Evolutionary conservation across 169 alveolate genomes (phyloP), one percentile per base, ranked within the genome.

Genomic region (Theileria parva): DNA sequence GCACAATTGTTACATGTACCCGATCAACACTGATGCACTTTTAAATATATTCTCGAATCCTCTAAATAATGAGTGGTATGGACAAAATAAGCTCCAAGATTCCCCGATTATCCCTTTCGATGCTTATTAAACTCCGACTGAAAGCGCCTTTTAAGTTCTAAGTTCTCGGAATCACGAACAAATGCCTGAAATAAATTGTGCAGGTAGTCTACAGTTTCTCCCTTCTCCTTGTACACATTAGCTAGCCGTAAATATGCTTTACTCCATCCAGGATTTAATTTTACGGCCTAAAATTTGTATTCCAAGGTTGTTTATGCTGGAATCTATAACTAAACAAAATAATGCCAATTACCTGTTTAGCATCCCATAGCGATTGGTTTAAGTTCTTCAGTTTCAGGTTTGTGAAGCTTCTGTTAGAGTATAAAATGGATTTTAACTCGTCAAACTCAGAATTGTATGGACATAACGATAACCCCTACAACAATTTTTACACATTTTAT

Each of bases 221-320:
- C 77, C 48, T 15, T 17, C 30, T 51, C 86, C 53, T 70, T 76
- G 66, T 84, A 67, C 60, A 72, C 86, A 32, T 37, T 55, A 27
- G 90, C 90, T 53, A 77, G 67, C 3, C 90, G 21, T 63, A 77
- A 39, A 74, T 84, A 77, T 27, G 86, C 90, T 74, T 84, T 84
- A 19, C 80, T 75, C 90, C 90, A 84, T 27, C 30, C 23, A 11
- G 86, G 84, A 63, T 84, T 76, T 11, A 57, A 48, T 12, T 44
- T 75, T 12, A 84, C 73, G 23, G 79, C 64, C 86, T 84, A 51
- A 50, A 67, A n/a, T 61, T 21, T 15, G 25, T 65, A 21, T 44
- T 6, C 57, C 74, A 65, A 8, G 2, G 44, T 37, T 21, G 32
- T 65, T 8, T 9, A 7, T 65, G 21, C 0, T 0, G 28, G 11